phyloP scores from a whole-genome alignment of 106 monocot species.

The Acanthochlamys bracteata region DNA sequence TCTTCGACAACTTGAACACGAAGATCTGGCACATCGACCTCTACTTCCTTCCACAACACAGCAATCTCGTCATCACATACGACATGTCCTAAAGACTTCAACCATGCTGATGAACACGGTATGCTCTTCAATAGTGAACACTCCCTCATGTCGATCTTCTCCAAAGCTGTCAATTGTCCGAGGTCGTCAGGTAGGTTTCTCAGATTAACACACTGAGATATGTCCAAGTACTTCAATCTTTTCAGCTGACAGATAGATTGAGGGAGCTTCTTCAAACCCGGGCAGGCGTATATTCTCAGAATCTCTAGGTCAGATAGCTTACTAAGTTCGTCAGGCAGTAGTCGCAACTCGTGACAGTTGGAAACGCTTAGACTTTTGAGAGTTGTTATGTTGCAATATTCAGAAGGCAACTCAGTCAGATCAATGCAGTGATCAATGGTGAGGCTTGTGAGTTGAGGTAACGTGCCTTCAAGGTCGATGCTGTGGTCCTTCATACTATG shows the following conservation, averaged over 20 bases:
- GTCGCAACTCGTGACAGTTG: constrained; percentile 45
- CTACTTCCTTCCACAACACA: constrained; percentile 36
- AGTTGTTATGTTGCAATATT: constrained; percentile 31
- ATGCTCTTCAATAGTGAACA: constrained; percentile 12
- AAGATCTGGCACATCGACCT: constrained; percentile 28
- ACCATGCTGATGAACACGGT: neutral
- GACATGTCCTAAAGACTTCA: neutral
- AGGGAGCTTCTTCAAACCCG: constrained; percentile 33
- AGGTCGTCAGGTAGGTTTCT: constrained; percentile 37
- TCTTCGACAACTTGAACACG: constrained; percentile 43
- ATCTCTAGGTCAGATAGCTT: constrained; percentile 30
- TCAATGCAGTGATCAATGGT: constrained; percentile 47
- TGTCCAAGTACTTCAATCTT: constrained; percentile 37
- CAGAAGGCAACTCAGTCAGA: constrained; percentile 33
- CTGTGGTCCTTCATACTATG: constrained; percentile 19
- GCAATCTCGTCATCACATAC: neutral
- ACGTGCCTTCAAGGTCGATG: constrained; percentile 21
- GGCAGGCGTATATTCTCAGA: constrained; percentile 42
- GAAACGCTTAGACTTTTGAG: constrained; percentile 36
- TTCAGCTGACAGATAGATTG: constrained; percentile 33
- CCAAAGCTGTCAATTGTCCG: constrained; percentile 28
- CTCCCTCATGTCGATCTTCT: constrained; percentile 60
- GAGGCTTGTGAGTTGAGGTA: constrained; percentile 36
- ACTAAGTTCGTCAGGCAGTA: constrained; percentile 35
- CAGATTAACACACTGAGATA: constrained; percentile 45